These are phyloP conservation scores for Dendrobium officinale DNA, from an alignment of 106 monocot species.

Conservation along the genomic window DNA sequence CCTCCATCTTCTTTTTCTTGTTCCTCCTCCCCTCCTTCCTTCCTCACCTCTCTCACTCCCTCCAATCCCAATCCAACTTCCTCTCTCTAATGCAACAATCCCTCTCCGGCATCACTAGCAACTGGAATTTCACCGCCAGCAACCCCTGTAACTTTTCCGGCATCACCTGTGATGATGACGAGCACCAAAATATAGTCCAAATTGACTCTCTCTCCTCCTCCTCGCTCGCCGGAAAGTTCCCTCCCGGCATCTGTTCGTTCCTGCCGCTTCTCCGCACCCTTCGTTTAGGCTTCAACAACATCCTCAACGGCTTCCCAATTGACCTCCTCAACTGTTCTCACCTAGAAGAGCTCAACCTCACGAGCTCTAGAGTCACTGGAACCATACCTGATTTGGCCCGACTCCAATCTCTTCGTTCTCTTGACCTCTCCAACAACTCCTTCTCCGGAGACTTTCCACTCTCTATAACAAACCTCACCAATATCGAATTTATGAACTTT, in stretches of 20 bases:
- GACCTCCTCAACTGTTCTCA: constrained; percentile 60
- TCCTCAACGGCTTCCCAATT: constrained; percentile 46
- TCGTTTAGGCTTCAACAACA: constrained; percentile 38
- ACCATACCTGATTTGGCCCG: constrained; percentile 61
- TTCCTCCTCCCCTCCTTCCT: background rate
- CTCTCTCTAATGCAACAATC: constrained; percentile 60
- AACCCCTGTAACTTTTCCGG: constrained; percentile 52
- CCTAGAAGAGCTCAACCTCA: constrained; percentile 63
- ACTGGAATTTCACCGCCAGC: constrained; percentile 31
- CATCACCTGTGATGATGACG: constrained; percentile 39
- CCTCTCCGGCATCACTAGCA: constrained; percentile 35
- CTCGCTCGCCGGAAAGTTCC: constrained; percentile 48
- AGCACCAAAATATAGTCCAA: constrained; percentile 14
- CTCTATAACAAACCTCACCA: constrained; percentile 63
- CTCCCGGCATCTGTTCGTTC: constrained; percentile 48
- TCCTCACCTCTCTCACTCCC: background rate
- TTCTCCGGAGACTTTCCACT: constrained; percentile 71
- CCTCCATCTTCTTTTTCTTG: constrained; percentile 7
- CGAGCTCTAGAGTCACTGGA: constrained; percentile 44
- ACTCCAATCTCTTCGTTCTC: constrained; percentile 34
- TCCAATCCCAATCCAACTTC: constrained; percentile 38
- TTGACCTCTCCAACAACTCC: constrained; percentile 72
- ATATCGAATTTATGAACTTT: constrained; percentile 57
- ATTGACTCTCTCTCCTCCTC: constrained; percentile 74
- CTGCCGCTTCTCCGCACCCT: constrained; percentile 55